These are phyloP conservation scores for Coniochaeta sp. DNA, from an alignment of 2,329 filamentous ascomycete species.

Conservation along the genomic window DNA sequence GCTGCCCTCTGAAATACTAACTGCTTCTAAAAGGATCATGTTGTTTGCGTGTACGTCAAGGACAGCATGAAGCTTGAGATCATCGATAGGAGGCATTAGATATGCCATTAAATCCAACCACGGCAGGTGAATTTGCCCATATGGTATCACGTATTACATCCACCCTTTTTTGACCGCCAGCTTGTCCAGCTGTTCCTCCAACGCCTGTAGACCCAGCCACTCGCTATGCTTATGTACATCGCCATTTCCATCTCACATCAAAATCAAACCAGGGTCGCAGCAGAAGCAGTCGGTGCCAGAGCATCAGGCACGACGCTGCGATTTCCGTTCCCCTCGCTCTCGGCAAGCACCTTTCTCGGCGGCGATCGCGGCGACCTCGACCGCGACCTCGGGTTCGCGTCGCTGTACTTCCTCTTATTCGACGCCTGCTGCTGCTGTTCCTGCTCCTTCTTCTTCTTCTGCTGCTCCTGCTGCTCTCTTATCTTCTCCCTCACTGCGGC, in stretches of 20 bases:
- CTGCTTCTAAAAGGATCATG: neutral
- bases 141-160: neutral
- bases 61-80: neutral
- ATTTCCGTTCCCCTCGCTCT: constrained; percentile 17
- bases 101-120: neutral
- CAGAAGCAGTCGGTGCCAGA: neutral
- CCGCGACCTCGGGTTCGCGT: neutral
- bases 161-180: neutral
- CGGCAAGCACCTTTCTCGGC: constrained; percentile 16
- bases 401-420: constrained; percentile 3
- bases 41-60: neutral
- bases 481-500: constrained; percentile 4
- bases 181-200: neutral
- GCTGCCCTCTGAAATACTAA: neutral
- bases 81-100: neutral
- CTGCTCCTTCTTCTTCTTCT: constrained; percentile 1
- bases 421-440: constrained; percentile 3
- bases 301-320: neutral
- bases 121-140: neutral
- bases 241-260: neutral
- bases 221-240: neutral
- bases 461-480: constrained; percentile 2
- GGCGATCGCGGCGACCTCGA: neutral
- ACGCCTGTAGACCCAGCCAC: neutral
- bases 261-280: neutral